Percentiles rank a stretch among this genome's conserved stretches.
Conservation (phyloP, 306 rosid species). For the Acacia confusa region DNA sequence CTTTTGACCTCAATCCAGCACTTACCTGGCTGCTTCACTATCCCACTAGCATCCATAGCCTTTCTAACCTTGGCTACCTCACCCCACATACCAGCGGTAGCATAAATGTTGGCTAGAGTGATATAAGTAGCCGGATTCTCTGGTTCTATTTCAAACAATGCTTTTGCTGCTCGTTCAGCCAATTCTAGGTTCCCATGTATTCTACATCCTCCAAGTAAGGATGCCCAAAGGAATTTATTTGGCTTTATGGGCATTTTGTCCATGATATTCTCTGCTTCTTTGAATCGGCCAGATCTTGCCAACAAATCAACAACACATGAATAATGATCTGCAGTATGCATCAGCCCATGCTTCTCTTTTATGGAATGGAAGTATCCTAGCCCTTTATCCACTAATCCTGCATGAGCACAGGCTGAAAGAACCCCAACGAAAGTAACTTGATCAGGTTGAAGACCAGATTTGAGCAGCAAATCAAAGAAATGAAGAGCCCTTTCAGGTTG, state of each 20-base stretch:
- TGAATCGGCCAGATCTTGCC: conserved; percentile 65
- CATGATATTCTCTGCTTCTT: conserved; percentile 58
- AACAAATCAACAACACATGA: conserved; percentile 64
- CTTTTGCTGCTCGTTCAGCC: conserved; percentile 59
- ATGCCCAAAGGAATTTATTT: conserved; percentile 68
- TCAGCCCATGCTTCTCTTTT: conserved; percentile 57
- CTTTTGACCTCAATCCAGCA: conserved; percentile 74
- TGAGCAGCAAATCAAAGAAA: conserved; percentile 56
- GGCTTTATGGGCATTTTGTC: conserved; percentile 61
- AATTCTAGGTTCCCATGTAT: conserved; percentile 63
- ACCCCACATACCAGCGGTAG: conserved; percentile 59
- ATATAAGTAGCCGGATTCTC: conserved; percentile 68
- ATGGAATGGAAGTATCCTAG: conserved; percentile 58
- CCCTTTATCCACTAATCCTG: conserved; percentile 64
- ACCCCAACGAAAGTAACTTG: conserved; percentile 64
- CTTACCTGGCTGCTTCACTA: conserved; percentile 59
- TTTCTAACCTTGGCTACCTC: conserved; percentile 56
- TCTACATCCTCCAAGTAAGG: conserved; percentile 72
- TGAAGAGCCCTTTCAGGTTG: conserved; percentile 53
- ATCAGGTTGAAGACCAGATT: conserved; percentile 63
- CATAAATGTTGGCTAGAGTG: conserved; percentile 68
- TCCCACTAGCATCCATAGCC: conserved; percentile 49
- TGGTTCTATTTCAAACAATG: conserved; percentile 66
- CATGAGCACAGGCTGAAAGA: conserved; percentile 71
- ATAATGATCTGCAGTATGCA: conserved; percentile 63